Conservation (phyloP, 768 basidiomycete species). For the Cantharellus cinnabarinus region DNA sequence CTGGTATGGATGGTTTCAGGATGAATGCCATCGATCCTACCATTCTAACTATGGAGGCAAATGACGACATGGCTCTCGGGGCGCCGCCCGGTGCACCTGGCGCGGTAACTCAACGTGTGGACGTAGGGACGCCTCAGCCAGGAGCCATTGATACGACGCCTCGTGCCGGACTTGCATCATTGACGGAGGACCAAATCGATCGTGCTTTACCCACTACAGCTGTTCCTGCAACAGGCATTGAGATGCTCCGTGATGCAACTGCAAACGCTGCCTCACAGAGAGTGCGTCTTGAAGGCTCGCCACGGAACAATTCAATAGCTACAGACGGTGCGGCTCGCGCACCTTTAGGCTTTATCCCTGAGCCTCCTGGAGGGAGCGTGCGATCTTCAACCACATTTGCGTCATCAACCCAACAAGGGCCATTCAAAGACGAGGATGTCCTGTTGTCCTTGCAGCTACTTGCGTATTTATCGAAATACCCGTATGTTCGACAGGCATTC, state of each 20-base stretch:
- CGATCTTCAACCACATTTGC: slow-evolving; percentile 12
- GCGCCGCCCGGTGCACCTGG: slow-evolving; percentile 84
- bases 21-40: slow-evolving; percentile 32
- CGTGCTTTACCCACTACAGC: not conserved
- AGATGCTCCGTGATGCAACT: not conserved
- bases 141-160: not conserved
- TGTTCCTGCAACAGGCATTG: not conserved
- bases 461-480: slow-evolving; percentile 94
- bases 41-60: slow-evolving; percentile 55
- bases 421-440: slow-evolving; percentile 89
- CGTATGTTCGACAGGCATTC: slow-evolving; percentile 89
- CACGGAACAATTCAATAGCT: not conserved
- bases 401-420: slow-evolving; percentile 21
- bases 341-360: not conserved
- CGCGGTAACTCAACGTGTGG: slow-evolving; percentile 18
- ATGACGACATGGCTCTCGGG: slow-evolving; percentile 78
- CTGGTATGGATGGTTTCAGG: slow-evolving; percentile 23
- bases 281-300: not conserved
- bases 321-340: not conserved
- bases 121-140: not conserved
- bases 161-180: not conserved
- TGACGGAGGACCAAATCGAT: not conserved
- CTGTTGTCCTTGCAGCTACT: slow-evolving; percentile 77
- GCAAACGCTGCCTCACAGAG: not conserved
- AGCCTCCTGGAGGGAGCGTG: not conserved